Evolutionary conservation across 2,329 filamentous ascomycete genomes (phyloP), one percentile per base, ranked within the genome.

Genomic region (Aschersonia sp.): DNA sequence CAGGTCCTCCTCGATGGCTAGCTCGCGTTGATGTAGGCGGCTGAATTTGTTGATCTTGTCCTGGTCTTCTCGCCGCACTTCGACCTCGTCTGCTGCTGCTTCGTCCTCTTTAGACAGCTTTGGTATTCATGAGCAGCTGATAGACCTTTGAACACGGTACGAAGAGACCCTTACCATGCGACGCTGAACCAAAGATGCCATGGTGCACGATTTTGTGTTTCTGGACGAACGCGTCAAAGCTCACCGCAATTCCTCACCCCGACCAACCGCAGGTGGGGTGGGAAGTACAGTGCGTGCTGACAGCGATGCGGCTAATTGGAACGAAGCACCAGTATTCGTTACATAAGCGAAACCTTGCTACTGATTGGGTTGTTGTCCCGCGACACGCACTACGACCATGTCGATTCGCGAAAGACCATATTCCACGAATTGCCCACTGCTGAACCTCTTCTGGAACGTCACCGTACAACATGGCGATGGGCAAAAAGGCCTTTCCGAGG

Each of bases 11-110:
- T 94, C 82, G 4, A 97, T 64, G 4, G 73, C 66, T 35, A 84
- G 74, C 63, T 95, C 85, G 46, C 86, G 83, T 62, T 94, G 87
- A 64, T 98, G 92, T 52, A 98, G 73, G 43, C 88, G 82, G 66
- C 89, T 95, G 73, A 98, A 98, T 54, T 81, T 83, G 69, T 98
- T 98, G 78, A 98, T 98, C 69, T 92, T 94, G 70, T 97, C 89
- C 66, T 98, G 92, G 63, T 98, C 92, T 64, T 97, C 89, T 59
- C 89, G 84, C 51, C 92, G 85, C 50, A 98, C 92, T 66, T 95
- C 86, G 57, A 88, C 83, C 62, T 98, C 92, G 55, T 92, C 84
- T 22, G 81, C 73, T 50, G 81, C 83, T 22, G 48, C 41, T 67
- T 98, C 92, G 58, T 97, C 90, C 63, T 95, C 90, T 62, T 87